A percentile compares a stretch with the other conserved stretches of the same genome.
Evolutionary conservation across 257 asterid genomes (phyloP).

Genomic region (Agastache rugosa): DNA sequence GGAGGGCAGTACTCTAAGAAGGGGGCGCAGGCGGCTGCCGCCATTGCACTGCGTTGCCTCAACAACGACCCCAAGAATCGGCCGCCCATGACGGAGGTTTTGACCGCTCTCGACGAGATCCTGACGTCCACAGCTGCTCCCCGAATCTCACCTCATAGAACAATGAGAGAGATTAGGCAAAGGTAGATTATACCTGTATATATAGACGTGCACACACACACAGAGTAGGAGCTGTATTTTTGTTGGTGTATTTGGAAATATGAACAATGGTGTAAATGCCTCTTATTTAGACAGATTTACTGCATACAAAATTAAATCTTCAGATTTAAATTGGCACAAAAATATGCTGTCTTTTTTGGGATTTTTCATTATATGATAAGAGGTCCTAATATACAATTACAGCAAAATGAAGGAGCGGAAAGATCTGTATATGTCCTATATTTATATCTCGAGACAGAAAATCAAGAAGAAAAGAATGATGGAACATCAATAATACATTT

Average conservation of each 20-base stretch:
- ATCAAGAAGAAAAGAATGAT: slow-evolving; percentile 26
- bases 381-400: slow-evolving; percentile 35
- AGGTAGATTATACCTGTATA: slow-evolving; percentile 23
- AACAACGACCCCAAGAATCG: slow-evolving; percentile 47
- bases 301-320: background rate
- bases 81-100: slow-evolving; percentile 55
- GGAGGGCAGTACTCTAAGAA: slow-evolving; percentile 65
- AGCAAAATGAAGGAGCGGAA: background rate
- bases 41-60: slow-evolving; percentile 52
- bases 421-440: slow-evolving; percentile 10
- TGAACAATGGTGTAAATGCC: background rate
- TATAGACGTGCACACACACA: background rate
- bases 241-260: background rate
- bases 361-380: background rate
- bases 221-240: background rate
- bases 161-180: slow-evolving; percentile 34
- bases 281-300: background rate
- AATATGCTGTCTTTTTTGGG: background rate
- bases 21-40: slow-evolving; percentile 54
- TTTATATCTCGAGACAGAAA: slow-evolving; percentile 21
- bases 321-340: background rate
- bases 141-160: slow-evolving; percentile 34
- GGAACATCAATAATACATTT: slow-evolving; percentile 17
- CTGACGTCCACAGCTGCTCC: slow-evolving; percentile 34
- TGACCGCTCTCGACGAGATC: slow-evolving; percentile 44